A percentile compares a stretch with the other conserved stretches of the same genome.
phyloP scores from a whole-genome alignment of 176 grass and related monocot species.

The Hordeum marinum region DNA sequence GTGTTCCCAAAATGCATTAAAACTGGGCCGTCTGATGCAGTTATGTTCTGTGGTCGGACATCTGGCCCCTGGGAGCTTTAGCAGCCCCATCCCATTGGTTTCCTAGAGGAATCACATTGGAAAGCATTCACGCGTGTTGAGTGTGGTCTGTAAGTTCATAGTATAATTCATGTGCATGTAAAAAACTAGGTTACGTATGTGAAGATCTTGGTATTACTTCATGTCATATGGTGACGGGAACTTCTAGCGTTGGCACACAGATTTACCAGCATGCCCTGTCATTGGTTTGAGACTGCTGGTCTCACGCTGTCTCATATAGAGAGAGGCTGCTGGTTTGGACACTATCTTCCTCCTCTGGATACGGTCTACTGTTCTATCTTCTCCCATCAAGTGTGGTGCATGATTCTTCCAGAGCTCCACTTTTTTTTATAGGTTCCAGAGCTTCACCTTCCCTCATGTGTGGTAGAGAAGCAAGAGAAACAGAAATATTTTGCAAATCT shows the following conservation, averaged over 20 bases:
- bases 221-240: neutral
- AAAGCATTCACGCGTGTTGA: neutral
- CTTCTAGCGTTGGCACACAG: neutral
- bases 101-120: slow-evolving; percentile 25
- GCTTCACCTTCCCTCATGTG: too few relatives aligned
- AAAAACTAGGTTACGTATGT: neutral
- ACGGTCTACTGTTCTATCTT: too few relatives aligned
- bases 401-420: too few relatives aligned
- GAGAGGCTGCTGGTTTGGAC: too few relatives aligned
- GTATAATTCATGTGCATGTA: slow-evolving; percentile 22
- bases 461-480: too few relatives aligned
- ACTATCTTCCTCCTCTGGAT: too few relatives aligned
- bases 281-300: neutral
- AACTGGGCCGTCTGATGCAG: slow-evolving; percentile 9
- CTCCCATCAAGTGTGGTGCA: too few relatives aligned
- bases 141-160: slow-evolving; percentile 8
- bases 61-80: slow-evolving; percentile 18
- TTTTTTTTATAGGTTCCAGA: too few relatives aligned
- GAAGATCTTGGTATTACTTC: neutral
- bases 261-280: neutral
- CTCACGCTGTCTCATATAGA: neutral
- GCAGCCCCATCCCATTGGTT: neutral
- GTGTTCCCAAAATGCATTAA: slow-evolving; percentile 4
- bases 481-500: too few relatives aligned
- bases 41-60: neutral